Evolutionary conservation across 805 yeast genomes (phyloP), one percentile per base, ranked within the genome.

Genomic region (Cyberlindnera veronae): DNA sequence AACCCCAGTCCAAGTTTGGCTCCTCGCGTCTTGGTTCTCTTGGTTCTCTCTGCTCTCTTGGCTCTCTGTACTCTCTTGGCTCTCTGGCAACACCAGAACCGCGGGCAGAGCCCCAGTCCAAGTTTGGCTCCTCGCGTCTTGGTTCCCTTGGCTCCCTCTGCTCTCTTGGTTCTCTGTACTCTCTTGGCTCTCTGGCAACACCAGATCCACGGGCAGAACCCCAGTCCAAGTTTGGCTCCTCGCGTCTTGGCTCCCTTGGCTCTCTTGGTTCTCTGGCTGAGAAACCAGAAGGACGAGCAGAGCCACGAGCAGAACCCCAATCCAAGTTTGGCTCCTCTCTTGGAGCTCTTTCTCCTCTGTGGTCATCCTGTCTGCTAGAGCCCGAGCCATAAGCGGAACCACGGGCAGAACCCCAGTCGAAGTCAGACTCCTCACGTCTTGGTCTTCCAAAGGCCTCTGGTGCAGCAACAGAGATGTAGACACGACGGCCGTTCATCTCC

Each of bases 381-480:
- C 58, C 30, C 34, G 57, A 58, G 32, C 57, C 29, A 13, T 81
- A 55, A 69, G 19, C 28, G 28, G 28, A 13, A 24, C 28, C 28
- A 24, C 22, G 29, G 24, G 37, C 39, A 26, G 33, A 35, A 21
- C 38, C 37, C 81, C 87, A 80, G 61, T 83, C 87, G 39, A 79
- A 63, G 23, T 77, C 77, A 33, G 77, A 76, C 53, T 72, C 80
- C 51, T 70, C 76, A 46, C 67, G 67, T 61, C 69, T 66, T 49
- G 61, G 66, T 49, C 54, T 54, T 39, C 32, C 61, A 46, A 35
- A 38, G 5, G 44, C 43, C 13, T 60, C 63, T 60, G 76, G 79
- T 38, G 89, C 96, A 55, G 93, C 93, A 59, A 89, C 96, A 44
- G 86, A 84, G 37, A 80, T 73, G 45, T 84, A 74, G 47, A 79